A percentile compares a stretch with the other conserved stretches of the same genome.
Evolutionary conservation across 805 yeast genomes (phyloP).

Genomic region (Ogataea minuta): DNA sequence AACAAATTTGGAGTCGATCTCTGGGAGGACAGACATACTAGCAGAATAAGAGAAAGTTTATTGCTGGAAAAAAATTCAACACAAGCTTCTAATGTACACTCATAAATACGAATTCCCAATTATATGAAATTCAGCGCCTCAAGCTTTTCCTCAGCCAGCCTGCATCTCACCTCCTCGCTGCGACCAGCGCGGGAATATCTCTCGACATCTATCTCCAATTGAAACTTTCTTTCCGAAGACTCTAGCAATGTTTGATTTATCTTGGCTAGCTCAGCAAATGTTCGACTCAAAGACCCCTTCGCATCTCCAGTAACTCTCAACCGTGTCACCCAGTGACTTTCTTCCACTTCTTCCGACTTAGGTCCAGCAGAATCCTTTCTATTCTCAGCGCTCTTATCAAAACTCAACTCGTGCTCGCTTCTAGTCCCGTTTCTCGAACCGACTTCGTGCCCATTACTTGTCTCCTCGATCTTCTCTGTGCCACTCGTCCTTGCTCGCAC

Average conservation of each 20-base stretch:
- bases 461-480: too few relatives aligned
- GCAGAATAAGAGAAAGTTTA: too few relatives aligned
- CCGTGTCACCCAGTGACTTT: conserved; percentile 32
- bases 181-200: conserved; percentile 24
- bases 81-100: neutral
- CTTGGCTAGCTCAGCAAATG: conserved; percentile 25
- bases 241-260: conserved; percentile 21
- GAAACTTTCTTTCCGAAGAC: conserved; percentile 20
- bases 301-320: conserved; percentile 24
- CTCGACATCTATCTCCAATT: conserved; percentile 29
- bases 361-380: neutral
- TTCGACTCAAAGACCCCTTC: conserved; percentile 15
- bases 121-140: conserved; percentile 47
- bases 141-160: conserved; percentile 42
- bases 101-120: neutral
- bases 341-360: conserved; percentile 10
- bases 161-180: conserved; percentile 28
- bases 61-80: neutral
- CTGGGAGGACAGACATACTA: conserved; percentile 2
- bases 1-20: conserved; percentile 5
- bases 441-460: too few relatives aligned
- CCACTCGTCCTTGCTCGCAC: too few relatives aligned
- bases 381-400: neutral
- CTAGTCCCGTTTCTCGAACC: conserved; percentile 1
- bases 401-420: neutral